A percentile compares a stretch with the other conserved stretches of the same genome.
phyloP scores from a whole-genome alignment of 352 stramenopile genomes.

The Paralagenidium karlingii region DNA sequence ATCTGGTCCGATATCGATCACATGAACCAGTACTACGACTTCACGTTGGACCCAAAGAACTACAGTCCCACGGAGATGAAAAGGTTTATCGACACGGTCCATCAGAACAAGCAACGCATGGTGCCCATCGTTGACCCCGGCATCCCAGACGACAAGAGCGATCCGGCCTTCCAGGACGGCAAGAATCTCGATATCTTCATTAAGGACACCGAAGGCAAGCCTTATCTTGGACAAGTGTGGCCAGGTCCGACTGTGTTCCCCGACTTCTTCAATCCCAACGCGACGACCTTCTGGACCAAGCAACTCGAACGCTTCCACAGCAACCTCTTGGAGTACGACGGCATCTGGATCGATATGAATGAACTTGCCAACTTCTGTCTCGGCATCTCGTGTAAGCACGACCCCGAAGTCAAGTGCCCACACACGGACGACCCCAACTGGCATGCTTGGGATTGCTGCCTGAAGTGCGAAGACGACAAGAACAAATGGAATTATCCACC shows the following conservation, averaged over 20 bases:
- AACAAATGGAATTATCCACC: constrained; percentile 44
- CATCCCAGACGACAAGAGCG: constrained; percentile 38
- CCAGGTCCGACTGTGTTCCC: constrained; percentile 67
- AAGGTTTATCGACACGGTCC: constrained; percentile 13
- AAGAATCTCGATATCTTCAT: constrained; percentile 67
- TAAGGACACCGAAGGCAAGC: constrained; percentile 46
- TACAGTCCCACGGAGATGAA: constrained; percentile 20
- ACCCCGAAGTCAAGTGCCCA: constrained; percentile 18
- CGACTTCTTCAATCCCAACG: constrained; percentile 69
- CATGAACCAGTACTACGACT: constrained; percentile 43
- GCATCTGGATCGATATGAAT: constrained; percentile 86
- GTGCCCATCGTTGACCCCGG: constrained; percentile 76
- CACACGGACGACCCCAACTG: constrained; percentile 15
- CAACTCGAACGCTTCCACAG: constrained; percentile 51
- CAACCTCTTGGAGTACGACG: constrained; percentile 33
- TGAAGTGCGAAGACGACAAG: constrained; percentile 18
- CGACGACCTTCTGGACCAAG: constrained; percentile 44
- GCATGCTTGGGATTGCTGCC: constrained; percentile 40
- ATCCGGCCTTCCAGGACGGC: constrained; percentile 37
- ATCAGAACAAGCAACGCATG: constrained; percentile 19
- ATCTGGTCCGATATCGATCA: constrained; percentile 60
- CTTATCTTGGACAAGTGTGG: constrained; percentile 67
- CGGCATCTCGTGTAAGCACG: constrained; percentile 20
- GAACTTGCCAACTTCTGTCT: constrained; percentile 70
- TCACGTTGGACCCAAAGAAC: constrained; percentile 42